Evolutionary conservation across 202 grass and related monocot species (phyloP), one percentile per base, ranked within the genome.

Genomic region (Carex arenaria): DNA sequence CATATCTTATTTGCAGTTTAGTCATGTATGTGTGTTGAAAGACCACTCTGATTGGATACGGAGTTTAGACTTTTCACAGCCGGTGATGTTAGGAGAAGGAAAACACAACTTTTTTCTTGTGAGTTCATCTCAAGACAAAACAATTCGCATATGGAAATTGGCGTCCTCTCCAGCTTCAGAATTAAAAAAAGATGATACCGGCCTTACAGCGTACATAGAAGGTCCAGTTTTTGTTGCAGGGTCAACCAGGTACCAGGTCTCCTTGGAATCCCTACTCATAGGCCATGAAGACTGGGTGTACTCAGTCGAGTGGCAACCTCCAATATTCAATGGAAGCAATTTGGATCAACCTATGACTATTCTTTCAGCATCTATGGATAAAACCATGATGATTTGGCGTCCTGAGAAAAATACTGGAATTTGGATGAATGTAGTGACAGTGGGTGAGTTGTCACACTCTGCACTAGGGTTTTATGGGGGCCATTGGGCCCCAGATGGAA

Each of bases 201-300:
- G 85, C 30, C 88, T 95, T 89, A 85, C 86, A 71, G 94, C 95
- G 49, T 98, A 95, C 88, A 98, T 95, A 79, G 92, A 94, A 85
- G 95, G 95, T 34, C 93, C 93, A 84, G 36, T 88, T 56, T 93
- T 93, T 91, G 54, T 89, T 19, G 72, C 56, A 9, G 73, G 87
- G 36, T 93, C 80, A 76, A 85, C 84, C 28, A 85, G 82, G 54
- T 95, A 93, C 63, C 90, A 95, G 51, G 85, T 93, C 53, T 98
- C 92, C 31, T 73, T 98, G 47, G 93, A 98, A 78, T 98, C 95
- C 87, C 88, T 98, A 80, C 92, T 95, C 59, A 82, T 95, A 75
- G 95, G 90, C 4, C 93, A 98, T 87, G 93, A 98, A 64, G 95
- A 98, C 82, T 98, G 95, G 95, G 93, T 98, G 36, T 98, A 98